Evolutionary conservation across 331 rosid species (phyloP).

Genomic region (Malus hybrid): DNA sequence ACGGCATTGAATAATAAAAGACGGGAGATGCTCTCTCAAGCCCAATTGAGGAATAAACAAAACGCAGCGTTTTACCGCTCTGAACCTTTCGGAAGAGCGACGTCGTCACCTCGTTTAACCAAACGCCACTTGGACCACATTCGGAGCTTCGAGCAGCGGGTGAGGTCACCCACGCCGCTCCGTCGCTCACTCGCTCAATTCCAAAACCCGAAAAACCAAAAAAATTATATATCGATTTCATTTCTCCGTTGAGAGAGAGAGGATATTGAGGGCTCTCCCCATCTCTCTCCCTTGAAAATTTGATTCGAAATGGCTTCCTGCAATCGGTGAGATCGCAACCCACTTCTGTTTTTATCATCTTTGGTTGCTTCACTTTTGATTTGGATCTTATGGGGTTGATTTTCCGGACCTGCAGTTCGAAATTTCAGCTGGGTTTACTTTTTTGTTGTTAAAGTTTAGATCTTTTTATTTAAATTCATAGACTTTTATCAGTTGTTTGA

Average conservation of each 20-base stretch:
- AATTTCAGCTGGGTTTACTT: background rate
- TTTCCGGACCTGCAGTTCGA: background rate
- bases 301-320: background rate
- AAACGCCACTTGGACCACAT: slow-evolving; percentile 7
- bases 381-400: background rate
- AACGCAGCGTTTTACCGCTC: background rate
- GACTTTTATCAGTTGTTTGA: background rate
- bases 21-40: background rate
- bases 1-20: background rate
- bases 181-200: background rate
- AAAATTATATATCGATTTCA: no score
- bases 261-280: background rate
- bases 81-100: background rate
- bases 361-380: background rate
- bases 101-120: background rate
- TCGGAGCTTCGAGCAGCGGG: background rate
- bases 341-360: background rate
- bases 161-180: background rate
- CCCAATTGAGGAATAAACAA: background rate
- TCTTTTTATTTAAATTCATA: background rate
- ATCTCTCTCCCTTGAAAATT: background rate
- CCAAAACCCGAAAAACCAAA: background rate
- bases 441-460: background rate
- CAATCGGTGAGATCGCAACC: slow-evolving; percentile 3
- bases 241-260: background rate